These are phyloP conservation scores for Russula ochroleuca DNA, from an alignment of 768 basidiomycete genomes.

Conservation along the genomic window DNA sequence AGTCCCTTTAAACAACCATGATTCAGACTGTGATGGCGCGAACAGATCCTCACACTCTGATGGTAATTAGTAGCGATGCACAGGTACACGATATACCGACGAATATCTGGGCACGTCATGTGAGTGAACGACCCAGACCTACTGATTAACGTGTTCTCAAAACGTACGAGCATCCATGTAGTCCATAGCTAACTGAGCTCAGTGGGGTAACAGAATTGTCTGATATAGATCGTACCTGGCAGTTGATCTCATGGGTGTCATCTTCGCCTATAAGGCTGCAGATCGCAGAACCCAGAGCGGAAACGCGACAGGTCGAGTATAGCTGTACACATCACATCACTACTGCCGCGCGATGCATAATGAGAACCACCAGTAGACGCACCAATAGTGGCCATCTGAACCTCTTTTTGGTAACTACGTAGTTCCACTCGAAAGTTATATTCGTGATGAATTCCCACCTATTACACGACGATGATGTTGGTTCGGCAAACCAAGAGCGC, in stretches of 20 bases:
- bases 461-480: neutral
- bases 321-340: conserved; percentile 1
- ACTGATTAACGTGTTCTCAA: neutral
- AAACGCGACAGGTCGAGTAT: conserved; percentile 13
- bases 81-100: conserved; percentile 1
- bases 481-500: neutral
- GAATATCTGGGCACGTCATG: neutral
- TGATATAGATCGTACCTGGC: conserved; percentile 9
- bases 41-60: conserved; percentile 12
- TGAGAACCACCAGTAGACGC: neutral
- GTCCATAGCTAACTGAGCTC: conserved; percentile 1
- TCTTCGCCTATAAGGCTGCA: conserved; percentile 6
- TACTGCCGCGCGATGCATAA: neutral
- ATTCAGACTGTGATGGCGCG: neutral
- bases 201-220: neutral
- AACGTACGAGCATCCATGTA: conserved; percentile 11
- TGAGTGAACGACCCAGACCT: neutral
- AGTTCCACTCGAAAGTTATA: conserved; percentile 9
- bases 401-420: conserved; percentile 2
- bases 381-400: conserved; percentile 17
- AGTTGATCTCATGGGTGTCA: conserved; percentile 1
- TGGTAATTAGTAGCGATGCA: conserved; percentile 12
- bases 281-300: neutral
- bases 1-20: neutral
- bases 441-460: conserved; percentile 22